Base-by-base conservation (phyloP, 305 asterid species). In the Fraxinus paxiana region DNA sequence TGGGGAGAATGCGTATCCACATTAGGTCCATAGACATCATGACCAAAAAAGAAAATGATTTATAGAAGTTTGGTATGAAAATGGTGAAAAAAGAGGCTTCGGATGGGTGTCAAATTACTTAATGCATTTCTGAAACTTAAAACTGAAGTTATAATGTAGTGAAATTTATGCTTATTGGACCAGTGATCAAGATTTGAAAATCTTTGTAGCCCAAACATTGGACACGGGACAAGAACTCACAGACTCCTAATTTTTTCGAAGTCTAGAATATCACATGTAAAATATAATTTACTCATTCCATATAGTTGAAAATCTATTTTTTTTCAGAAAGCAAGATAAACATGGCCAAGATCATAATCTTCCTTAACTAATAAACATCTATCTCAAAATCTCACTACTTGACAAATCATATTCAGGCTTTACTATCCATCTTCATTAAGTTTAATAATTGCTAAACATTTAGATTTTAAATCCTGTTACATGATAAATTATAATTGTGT, bases 361-460 rank as follows among this genome's bases (percentile, higher is more conserved):
- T 24, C 72, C 72, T 22, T 4, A 24, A 63, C 30, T 59, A 10
- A 63, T 63, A 17, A 73, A 31, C n/a, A n/a, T 22, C 65, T 26
- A 43, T 9, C 41, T 73, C 76, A 5, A 30, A 13, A 13, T 17
- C 10, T n/a, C 54, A 31, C 84, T 73, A 8, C 84, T 76, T 72
- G 33, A 65, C 34, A 28, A 24, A 71, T 41, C 34, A 73, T 79
- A 56, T 48, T 41, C 77, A 76, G 24, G 73, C 83, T 46, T n/a
- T 22, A 18, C 31, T 33, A 18, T 20, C 17, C 26, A 76, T 61
- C 72, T 80, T 2, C 18, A 15, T 38, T 67, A 37, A 56, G 43
- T 69, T 82, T 76, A 59, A 70, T 81, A 75, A 2, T 72, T 59
- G 70, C 63, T 71, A 72, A 75, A 35, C 70, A 74, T 73, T 73